Conservation (phyloP, 2,329 filamentous ascomycete species). For the Colletotrichum melonis region DNA sequence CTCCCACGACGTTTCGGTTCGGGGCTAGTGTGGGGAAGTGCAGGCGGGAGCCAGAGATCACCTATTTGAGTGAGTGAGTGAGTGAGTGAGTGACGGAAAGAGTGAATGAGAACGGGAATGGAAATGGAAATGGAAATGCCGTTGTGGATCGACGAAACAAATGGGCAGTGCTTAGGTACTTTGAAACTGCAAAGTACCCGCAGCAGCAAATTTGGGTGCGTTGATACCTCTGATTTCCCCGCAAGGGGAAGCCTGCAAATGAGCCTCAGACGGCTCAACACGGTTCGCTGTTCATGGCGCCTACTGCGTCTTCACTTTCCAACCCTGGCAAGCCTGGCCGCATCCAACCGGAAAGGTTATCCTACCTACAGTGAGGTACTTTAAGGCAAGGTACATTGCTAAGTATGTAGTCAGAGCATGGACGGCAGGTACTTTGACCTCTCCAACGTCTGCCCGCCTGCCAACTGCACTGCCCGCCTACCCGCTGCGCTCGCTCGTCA, state of each 20-base stretch:
- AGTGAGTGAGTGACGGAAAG: too few relatives aligned
- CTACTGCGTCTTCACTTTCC: not conserved
- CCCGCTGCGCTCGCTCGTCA: too few relatives aligned
- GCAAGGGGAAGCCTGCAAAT: conserved; percentile 4
- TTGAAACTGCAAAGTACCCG: not conserved
- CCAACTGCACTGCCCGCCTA: not conserved
- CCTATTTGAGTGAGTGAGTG: not conserved
- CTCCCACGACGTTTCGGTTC: conserved; percentile 23
- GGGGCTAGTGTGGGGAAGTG: conserved; percentile 14
- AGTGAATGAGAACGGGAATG: too few relatives aligned
- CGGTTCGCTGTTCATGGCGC: not conserved
- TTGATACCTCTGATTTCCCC: not conserved
- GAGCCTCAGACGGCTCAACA: conserved; percentile 11
- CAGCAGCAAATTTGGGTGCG: not conserved
- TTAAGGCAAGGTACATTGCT: too few relatives aligned
- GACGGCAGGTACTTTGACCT: not conserved
- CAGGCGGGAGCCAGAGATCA: not conserved
- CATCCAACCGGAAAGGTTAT: not conserved
- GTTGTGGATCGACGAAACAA: conserved; percentile 19
- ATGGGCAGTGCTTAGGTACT: not conserved
- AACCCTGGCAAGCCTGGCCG: conserved; percentile 24
- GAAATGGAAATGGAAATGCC: not conserved
- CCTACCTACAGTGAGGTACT: too few relatives aligned
- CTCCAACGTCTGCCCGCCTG: conserved; percentile 17
- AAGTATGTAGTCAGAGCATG: too few relatives aligned